Conservation (phyloP, 129 eudicot species). For the Pulicaria dysenterica region DNA sequence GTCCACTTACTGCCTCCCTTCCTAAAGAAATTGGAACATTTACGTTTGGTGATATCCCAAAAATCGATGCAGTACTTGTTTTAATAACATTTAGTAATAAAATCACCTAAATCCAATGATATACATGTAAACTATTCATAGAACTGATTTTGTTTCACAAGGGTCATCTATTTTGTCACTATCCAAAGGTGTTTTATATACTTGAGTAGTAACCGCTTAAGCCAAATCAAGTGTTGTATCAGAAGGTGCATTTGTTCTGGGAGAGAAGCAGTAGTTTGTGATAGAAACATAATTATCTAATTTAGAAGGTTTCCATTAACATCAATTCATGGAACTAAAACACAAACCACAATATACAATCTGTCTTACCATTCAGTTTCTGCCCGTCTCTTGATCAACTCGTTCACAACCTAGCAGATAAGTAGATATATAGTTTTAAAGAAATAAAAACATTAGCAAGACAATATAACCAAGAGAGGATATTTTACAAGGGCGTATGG, state of each 20-base stretch:
- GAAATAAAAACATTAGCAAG: slow-evolving; percentile 14
- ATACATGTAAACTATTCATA: neutral
- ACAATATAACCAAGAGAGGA: neutral
- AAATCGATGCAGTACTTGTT: no score
- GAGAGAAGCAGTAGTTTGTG: neutral
- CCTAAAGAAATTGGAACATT: no score
- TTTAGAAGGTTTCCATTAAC: neutral
- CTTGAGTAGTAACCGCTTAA: neutral
- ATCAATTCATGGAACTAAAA: neutral
- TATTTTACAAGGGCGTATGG: neutral
- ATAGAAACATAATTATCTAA: neutral
- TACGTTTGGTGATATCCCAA: no score
- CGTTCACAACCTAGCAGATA: slow-evolving; percentile 65
- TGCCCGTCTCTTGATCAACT: slow-evolving; percentile 65
- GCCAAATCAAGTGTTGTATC: slow-evolving; percentile 6
- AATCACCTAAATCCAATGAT: neutral
- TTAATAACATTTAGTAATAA: neutral
- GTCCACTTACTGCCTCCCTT: no score
- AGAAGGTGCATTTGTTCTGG: slow-evolving; percentile 8
- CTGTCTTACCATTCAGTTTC: slow-evolving; percentile 69
- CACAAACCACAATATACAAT: slow-evolving; percentile 2
- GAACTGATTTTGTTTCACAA: neutral
- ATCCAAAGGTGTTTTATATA: neutral
- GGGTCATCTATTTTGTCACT: neutral
- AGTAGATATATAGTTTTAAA: neutral